Base-by-base conservation (phyloP, 257 asterid species). In the Ophiorrhiza pumila region DNA sequence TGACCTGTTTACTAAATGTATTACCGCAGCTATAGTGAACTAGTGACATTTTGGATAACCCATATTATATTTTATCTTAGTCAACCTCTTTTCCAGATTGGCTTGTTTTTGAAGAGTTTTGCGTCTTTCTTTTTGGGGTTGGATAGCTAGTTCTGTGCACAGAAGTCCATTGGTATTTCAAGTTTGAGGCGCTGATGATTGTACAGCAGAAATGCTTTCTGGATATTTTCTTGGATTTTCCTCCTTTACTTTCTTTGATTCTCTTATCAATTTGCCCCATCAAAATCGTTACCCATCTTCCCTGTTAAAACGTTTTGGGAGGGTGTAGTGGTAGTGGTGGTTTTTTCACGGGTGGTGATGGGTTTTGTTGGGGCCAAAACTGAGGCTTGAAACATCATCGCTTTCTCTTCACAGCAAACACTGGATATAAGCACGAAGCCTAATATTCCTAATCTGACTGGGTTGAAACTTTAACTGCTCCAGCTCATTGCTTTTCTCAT, bases 21-120 rank as follows among this genome's bases (percentile, higher is more conserved):
- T 57, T 43, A 9, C 49, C 71, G 57, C 29, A 47, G 56, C 53
- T 77, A 27, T 49, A n/a, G 69, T 77, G 61, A 59, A 49, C 64
- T 14, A 27, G 10, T 56, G 69, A 62, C 68, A 77, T 53, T 71
- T 46, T 63, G 79, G 84, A 59, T 62, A 58, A 41, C 64, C 41
- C 55, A 60, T 71, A 61, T 45, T 53, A 34, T 52, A 29, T 60
- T 53, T 23, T 49, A 47, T 58, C 22, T 27, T 34, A 9, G 18
- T 4, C 45, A 42, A 22, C 50, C 9, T 66, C 37, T 34, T 45
- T 60, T 22, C 25, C 43, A 12, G 37, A 6, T 22, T 47, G 45
- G 41, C 60, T 17, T 31, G 20, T 22, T 43, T 47, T 47, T 42
- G 14, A 4, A 5, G 27, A 31, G 11, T 27, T 60, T 23, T 60